Evolutionary conservation across 495 filamentous ascomycete species (phyloP).

Genomic region (Penicillium angulare): DNA sequence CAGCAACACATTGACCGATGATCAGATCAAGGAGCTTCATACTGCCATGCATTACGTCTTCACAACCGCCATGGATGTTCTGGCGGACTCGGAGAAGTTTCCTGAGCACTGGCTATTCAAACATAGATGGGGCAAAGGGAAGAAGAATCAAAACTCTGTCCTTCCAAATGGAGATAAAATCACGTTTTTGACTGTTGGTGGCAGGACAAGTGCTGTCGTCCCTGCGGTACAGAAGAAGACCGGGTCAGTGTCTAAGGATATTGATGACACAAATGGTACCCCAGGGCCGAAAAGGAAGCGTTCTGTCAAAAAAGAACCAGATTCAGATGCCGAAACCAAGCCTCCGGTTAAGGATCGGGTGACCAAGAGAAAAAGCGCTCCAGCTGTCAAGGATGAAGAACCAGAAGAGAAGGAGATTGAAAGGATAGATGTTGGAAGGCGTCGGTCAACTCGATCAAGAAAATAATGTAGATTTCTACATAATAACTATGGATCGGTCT

Average conservation of each 20-base stretch:
- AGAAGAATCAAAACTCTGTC: slow-evolving; percentile 62
- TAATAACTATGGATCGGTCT: too few relatives aligned
- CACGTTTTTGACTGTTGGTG: slow-evolving; percentile 79
- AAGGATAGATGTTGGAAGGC: slow-evolving; percentile 21
- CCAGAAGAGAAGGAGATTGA: slow-evolving; percentile 19
- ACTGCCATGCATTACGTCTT: slow-evolving; percentile 76
- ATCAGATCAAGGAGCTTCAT: slow-evolving; percentile 70
- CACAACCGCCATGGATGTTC: slow-evolving; percentile 68
- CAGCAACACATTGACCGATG: slow-evolving; percentile 73
- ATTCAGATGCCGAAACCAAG: slow-evolving; percentile 18
- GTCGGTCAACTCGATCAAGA: slow-evolving; percentile 39
- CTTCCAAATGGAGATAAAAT: slow-evolving; percentile 85
- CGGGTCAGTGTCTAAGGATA: slow-evolving; percentile 41
- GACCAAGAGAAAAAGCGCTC: slow-evolving; percentile 21
- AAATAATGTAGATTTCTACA: slow-evolving; percentile 21
- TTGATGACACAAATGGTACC: slow-evolving; percentile 23
- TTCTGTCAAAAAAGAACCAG: slow-evolving; percentile 29
- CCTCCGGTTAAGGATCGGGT: slow-evolving; percentile 7
- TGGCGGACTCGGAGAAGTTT: slow-evolving; percentile 80
- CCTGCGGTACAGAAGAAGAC: slow-evolving; percentile 85
- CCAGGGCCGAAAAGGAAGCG: slow-evolving; percentile 37
- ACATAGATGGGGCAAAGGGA: slow-evolving; percentile 87
- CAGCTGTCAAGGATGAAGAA: slow-evolving; percentile 25
- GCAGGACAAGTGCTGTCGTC: slow-evolving; percentile 83
- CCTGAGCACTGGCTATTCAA: slow-evolving; percentile 91